Conservation (phyloP, 2,329 filamentous ascomycete species). For the Penicillium concentricum region DNA sequence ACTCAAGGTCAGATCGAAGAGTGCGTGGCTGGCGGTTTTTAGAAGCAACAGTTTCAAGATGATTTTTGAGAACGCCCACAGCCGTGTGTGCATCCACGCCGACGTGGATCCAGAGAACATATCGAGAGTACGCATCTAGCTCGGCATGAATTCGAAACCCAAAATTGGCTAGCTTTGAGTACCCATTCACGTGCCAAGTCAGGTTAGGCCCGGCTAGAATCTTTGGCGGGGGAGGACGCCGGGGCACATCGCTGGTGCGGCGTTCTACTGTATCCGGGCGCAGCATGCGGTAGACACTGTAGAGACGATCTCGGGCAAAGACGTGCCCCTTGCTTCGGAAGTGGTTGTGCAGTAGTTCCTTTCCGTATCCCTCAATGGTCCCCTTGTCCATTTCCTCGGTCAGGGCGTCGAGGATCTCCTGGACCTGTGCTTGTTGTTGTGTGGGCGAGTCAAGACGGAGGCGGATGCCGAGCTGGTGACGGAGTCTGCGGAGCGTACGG, state of each 20-base stretch:
- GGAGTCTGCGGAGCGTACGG: conserved; percentile 9
- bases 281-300: conserved; percentile 10
- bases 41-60: conserved; percentile 7
- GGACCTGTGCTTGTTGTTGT: conserved; percentile 8
- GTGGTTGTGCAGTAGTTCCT: conserved; percentile 12
- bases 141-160: conserved; percentile 24
- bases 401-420: conserved; percentile 5
- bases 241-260: conserved; percentile 5
- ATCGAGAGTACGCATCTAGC: conserved; percentile 22
- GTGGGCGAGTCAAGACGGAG: conserved; percentile 7
- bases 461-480: conserved; percentile 5
- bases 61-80: conserved; percentile 20
- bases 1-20: conserved; percentile 11
- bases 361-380: conserved; percentile 14
- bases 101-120: conserved; percentile 23
- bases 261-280: conserved; percentile 7
- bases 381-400: conserved; percentile 11
- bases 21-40: conserved; percentile 8
- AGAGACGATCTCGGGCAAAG: conserved; percentile 15
- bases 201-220: conserved; percentile 19
- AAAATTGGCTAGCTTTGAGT: conserved; percentile 19
- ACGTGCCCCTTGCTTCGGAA: conserved; percentile 12
- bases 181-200: conserved; percentile 22
- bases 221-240: conserved; percentile 10
- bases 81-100: conserved; percentile 11